Evolutionary conservation across 1,139 yeast species (phyloP).

Genomic region (Suhomyces terraborum): DNA sequence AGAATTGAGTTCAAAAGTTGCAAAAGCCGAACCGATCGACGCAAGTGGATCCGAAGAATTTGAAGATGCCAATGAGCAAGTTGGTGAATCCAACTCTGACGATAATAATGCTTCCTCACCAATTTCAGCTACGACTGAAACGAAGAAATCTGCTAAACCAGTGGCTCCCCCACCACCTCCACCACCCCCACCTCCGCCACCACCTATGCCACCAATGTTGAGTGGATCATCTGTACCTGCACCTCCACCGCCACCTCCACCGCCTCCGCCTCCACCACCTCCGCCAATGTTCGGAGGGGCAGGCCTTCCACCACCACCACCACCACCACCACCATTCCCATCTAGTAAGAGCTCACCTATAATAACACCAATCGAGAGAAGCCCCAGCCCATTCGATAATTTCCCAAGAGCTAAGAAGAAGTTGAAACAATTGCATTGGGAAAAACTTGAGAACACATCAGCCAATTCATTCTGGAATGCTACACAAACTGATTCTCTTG

Average conservation of each 20-base stretch:
- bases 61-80: background rate
- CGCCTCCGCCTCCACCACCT: slow-evolving; percentile 15
- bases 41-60: slow-evolving; percentile 11
- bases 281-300: slow-evolving; percentile 12
- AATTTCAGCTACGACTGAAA: background rate
- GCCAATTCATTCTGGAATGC: slow-evolving; percentile 68
- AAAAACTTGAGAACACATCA: slow-evolving; percentile 61
- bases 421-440: slow-evolving; percentile 84
- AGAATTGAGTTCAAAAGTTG: slow-evolving; percentile 58
- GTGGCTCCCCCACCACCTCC: slow-evolving; percentile 23
- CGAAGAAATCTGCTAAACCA: background rate
- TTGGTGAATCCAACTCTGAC: background rate
- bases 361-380: slow-evolving; percentile 14
- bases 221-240: slow-evolving; percentile 22
- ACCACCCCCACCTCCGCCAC: slow-evolving; percentile 22
- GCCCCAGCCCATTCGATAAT: slow-evolving; percentile 49
- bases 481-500: slow-evolving; percentile 43
- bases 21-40: slow-evolving; percentile 37
- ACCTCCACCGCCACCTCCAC: slow-evolving; percentile 13
- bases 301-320: slow-evolving; percentile 26
- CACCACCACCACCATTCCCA: slow-evolving; percentile 27
- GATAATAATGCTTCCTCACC: background rate
- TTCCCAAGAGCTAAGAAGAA: slow-evolving; percentile 77
- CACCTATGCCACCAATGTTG: slow-evolving; percentile 14
- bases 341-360: slow-evolving; percentile 12